Evolutionary conservation across 1,139 yeast genomes (phyloP).

Genomic region (Lodderomyces metapsilosis): DNA sequence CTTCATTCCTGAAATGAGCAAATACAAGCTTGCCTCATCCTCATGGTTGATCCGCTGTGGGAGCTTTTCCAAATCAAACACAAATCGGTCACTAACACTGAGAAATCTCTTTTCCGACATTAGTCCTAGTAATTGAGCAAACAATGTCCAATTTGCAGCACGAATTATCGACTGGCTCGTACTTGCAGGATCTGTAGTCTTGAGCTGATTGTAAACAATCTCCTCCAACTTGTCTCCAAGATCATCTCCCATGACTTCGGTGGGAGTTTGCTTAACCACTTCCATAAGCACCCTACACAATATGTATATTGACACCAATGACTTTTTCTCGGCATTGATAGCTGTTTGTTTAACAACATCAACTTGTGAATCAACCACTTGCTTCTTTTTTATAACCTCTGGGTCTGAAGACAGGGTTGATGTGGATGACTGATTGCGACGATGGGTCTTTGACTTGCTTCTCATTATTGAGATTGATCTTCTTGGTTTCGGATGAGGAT

Average conservation of each 20-base stretch:
- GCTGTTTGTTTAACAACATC: constrained; percentile 67
- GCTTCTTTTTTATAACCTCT: constrained; percentile 25
- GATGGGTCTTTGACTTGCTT: constrained; percentile 38
- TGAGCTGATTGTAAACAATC: constrained; percentile 85
- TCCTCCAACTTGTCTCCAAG: constrained; percentile 85
- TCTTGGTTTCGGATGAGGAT: constrained; percentile 27
- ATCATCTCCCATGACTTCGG: constrained; percentile 71
- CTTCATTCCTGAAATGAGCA: constrained; percentile 88
- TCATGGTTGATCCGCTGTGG: constrained; percentile 54
- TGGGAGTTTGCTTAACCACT: constrained; percentile 83
- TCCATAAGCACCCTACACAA: constrained; percentile 92
- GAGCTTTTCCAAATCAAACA: constrained; percentile 84
- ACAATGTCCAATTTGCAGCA: constrained; percentile 90
- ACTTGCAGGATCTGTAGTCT: constrained; percentile 80
- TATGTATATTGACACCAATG: constrained; percentile 82
- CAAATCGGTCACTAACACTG: constrained; percentile 89
- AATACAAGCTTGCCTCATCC: constrained; percentile 69
- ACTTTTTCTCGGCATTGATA: constrained; percentile 81
- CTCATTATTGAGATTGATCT: constrained; percentile 44
- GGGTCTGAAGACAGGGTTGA: background rate
- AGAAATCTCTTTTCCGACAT: constrained; percentile 84
- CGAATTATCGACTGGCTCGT: constrained; percentile 64
- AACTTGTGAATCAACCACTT: constrained; percentile 40
- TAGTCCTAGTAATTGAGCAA: constrained; percentile 85
- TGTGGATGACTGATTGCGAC: constrained; percentile 35